Percentiles rank a stretch among this genome's conserved stretches.
Evolutionary conservation across 495 filamentous ascomycete genomes (phyloP).

Genomic region (Trichoderma reesei): DNA sequence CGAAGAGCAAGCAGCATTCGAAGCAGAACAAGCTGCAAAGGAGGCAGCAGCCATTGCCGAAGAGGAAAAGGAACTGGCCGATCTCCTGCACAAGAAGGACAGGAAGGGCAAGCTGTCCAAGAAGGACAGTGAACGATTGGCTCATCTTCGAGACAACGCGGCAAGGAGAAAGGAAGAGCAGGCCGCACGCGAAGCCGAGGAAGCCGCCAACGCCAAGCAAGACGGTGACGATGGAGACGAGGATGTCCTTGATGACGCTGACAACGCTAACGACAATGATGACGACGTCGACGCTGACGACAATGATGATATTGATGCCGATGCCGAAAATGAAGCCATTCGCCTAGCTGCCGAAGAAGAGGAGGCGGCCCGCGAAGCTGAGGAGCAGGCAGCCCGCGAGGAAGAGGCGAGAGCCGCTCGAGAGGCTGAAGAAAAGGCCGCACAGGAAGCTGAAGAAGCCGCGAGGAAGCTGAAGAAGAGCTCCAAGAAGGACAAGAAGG

Average conservation of each 20-base stretch:
- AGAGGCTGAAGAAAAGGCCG: constrained; percentile 11
- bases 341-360: constrained; percentile 7
- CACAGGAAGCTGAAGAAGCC: constrained; percentile 22
- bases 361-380: not conserved
- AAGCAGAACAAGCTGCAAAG: not conserved
- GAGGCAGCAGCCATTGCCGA: constrained; percentile 9
- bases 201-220: constrained; percentile 13
- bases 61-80: not conserved
- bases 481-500: constrained; percentile 17
- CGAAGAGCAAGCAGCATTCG: constrained; percentile 28
- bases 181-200: constrained; percentile 13
- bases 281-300: not conserved
- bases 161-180: constrained; percentile 23
- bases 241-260: not conserved
- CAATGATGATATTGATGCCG: not conserved
- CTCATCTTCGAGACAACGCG: constrained; percentile 27
- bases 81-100: constrained; percentile 10
- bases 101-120: constrained; percentile 20
- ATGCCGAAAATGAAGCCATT: not conserved
- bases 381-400: constrained; percentile 16
- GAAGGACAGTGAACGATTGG: constrained; percentile 27
- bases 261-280: not conserved
- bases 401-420: constrained; percentile 13
- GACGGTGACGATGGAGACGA: constrained; percentile 18
- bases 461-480: constrained; percentile 35